Base-by-base conservation (phyloP, 2,329 filamentous ascomycete genomes). In the Neonectria neomacrospora region DNA sequence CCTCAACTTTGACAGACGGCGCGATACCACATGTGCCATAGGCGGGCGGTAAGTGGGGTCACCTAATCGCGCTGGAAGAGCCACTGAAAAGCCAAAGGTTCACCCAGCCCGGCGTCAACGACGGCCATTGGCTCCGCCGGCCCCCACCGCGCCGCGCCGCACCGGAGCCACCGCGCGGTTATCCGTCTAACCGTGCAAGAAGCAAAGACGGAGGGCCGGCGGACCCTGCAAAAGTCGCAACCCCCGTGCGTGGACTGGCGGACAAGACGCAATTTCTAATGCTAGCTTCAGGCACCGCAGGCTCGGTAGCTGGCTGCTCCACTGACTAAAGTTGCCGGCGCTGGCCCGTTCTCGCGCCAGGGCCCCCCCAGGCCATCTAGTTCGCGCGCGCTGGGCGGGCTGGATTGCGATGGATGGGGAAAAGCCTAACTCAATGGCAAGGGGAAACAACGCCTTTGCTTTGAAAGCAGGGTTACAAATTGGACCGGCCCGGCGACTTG, bases 391-490 rank as follows among this genome's bases (percentile, higher is more conserved):
- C 22, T 61, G 55, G 32, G 9, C 14, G 11, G n/a, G 5, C 20
- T 23, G 14, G 20, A 1, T 11, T 22, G n/a, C 26, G 32, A 16
- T 32, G 32, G 32, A 53, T 44, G 9, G 26, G 16, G 11, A 37
- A 55, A 44, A 11, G 3, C 44, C 26, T 9, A 28, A 26, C 23
- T 26, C 12, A 26, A 22, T 39, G 20, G 12, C 34, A 44, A 51
- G 16, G 18, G 37, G 11, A 48, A 30, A 22, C 8, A 12, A 20
- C 1, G 20, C 14, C 23, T 18, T 18, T 41, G 54, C 54, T 63
- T 63, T 58, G 32, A 63, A 63, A 63, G 48, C 60, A 50, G n/a
- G 23, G 32, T 44, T 58, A 37, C 20, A 44, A 63, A 58, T 45
- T 42, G 14, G 5, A 12, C 45, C 39, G 20, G 14, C 18, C 20